Evolutionary conservation across 495 filamentous ascomycete genomes (phyloP).

Genomic region (Oidiodendron maius): DNA sequence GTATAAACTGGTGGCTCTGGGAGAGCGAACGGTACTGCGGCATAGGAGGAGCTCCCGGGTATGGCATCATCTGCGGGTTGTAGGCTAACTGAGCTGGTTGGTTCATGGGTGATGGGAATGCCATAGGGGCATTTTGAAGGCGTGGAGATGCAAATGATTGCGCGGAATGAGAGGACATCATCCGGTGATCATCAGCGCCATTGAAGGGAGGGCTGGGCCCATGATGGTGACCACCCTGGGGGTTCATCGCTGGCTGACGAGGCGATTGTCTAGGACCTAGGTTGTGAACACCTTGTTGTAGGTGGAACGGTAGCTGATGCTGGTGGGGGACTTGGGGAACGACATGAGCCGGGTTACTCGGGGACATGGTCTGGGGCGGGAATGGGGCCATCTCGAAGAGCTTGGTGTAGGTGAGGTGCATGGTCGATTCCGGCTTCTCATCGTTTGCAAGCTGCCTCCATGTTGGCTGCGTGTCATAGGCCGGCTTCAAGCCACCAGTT

Average conservation of each 20-base stretch:
- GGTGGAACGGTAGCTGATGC: conserved; percentile 69
- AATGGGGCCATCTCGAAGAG: conserved; percentile 63
- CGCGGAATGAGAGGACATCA: conserved; percentile 75
- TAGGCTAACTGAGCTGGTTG: conserved; percentile 62
- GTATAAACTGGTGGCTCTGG: conserved; percentile 59
- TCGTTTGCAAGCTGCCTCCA: conserved; percentile 63
- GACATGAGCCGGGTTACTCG: conserved; percentile 55
- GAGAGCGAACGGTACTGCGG: conserved; percentile 44
- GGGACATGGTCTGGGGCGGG: conserved; percentile 50
- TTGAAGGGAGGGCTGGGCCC: conserved; percentile 54
- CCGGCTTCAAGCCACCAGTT: conserved; percentile 70
- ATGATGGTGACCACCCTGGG: conserved; percentile 56
- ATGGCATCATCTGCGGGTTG: conserved; percentile 61
- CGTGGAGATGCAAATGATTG: conserved; percentile 76
- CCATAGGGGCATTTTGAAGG: conserved; percentile 59
- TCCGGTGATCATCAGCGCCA: conserved; percentile 74
- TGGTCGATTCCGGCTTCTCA: conserved; percentile 52
- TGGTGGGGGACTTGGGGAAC: conserved; percentile 52
- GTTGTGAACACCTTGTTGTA: conserved; percentile 39
- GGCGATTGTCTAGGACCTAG: conserved; percentile 51
- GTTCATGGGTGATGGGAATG: conserved; percentile 66
- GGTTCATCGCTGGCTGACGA: conserved; percentile 57
- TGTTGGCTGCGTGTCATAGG: conserved; percentile 73
- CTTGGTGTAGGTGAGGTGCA: conserved; percentile 58
- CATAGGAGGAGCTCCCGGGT: conserved; percentile 58